Conservation (phyloP, 2,329 filamentous ascomycete species). For the Diplodia mutila region DNA sequence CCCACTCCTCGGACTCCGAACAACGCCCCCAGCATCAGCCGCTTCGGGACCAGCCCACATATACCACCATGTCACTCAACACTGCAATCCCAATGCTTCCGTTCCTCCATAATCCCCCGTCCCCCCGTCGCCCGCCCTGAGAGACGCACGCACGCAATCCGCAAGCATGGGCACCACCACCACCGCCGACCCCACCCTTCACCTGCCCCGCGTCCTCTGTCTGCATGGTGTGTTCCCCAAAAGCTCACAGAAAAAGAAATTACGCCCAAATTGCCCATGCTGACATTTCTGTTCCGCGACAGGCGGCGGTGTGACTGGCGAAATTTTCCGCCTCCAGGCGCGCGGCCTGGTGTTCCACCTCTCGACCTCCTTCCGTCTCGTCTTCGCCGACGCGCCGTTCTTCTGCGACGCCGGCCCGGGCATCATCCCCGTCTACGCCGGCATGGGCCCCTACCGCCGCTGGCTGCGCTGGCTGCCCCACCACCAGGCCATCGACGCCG, state of each 20-base stretch:
- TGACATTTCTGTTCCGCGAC: neutral
- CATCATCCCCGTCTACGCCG: conserved; percentile 66
- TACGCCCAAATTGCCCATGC: neutral
- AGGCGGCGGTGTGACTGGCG: conserved; percentile 71
- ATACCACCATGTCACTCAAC: conserved; percentile 2
- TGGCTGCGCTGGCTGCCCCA: conserved; percentile 67
- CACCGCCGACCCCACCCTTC: conserved; percentile 37
- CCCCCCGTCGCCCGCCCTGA: neutral
- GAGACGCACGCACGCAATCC: neutral
- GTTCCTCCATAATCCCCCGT: neutral
- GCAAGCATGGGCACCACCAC: conserved; percentile 27
- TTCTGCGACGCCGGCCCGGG: conserved; percentile 64
- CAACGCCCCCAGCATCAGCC: conserved; percentile 1
- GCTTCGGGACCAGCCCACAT: neutral
- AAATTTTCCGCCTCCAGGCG: conserved; percentile 70
- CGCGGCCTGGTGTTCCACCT: conserved; percentile 60
- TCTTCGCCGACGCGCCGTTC: conserved; percentile 73
- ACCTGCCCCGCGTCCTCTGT: conserved; percentile 71
- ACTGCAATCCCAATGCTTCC: neutral
- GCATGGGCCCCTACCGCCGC: conserved; percentile 66
- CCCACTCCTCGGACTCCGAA: conserved; percentile 4
- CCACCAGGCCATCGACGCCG: conserved; percentile 59
- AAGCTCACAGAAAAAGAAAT: neutral
- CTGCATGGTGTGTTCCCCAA: conserved; percentile 60
- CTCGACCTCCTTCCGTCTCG: conserved; percentile 65